Conservation (phyloP, 2,329 filamentous ascomycete species). For the Simplicillium aogashimaense region DNA sequence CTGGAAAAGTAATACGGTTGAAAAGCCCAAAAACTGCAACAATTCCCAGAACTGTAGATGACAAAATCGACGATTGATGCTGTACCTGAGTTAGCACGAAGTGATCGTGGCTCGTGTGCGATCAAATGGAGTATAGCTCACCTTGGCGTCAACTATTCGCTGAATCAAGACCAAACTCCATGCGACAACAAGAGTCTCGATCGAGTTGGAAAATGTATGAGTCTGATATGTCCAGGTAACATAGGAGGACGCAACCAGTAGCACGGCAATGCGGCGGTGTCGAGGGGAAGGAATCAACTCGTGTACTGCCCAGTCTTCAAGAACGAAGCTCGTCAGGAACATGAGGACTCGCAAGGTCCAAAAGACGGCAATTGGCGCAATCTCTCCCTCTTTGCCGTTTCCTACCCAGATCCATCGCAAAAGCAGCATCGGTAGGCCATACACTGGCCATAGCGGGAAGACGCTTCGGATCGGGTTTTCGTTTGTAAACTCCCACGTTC, state of each 20-base stretch:
- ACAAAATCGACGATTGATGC: constrained; percentile 66
- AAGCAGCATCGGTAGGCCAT: constrained; percentile 87
- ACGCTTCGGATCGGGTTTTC: constrained; percentile 85
- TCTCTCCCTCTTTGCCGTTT: constrained; percentile 63
- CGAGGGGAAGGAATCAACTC: constrained; percentile 74
- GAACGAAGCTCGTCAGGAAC: constrained; percentile 90
- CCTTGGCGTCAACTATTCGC: constrained; percentile 71
- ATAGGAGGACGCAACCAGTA: constrained; percentile 89
- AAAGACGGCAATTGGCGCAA: constrained; percentile 79
- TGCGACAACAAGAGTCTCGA: constrained; percentile 85
- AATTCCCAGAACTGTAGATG: constrained; percentile 69
- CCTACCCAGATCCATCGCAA: constrained; percentile 89
- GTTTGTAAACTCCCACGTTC: constrained; percentile 94
- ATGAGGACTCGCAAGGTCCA: constrained; percentile 82
- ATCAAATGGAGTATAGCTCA: constrained; percentile 28
- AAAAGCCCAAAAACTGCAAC: constrained; percentile 81
- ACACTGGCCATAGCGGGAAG: constrained; percentile 92
- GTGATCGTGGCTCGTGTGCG: constrained; percentile 1
- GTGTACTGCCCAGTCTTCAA: constrained; percentile 95
- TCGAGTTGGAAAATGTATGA: constrained; percentile 95
- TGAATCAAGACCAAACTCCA: constrained; percentile 91
- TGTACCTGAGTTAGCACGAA: constrained; percentile 25
- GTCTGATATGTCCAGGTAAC: constrained; percentile 99
- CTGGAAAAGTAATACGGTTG: constrained; percentile 95
- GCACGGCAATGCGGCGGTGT: constrained; percentile 61